These are phyloP conservation scores for Neolentinus lepideus DNA, from an alignment of 1,284 basidiomycete species.

Conservation along the genomic window DNA sequence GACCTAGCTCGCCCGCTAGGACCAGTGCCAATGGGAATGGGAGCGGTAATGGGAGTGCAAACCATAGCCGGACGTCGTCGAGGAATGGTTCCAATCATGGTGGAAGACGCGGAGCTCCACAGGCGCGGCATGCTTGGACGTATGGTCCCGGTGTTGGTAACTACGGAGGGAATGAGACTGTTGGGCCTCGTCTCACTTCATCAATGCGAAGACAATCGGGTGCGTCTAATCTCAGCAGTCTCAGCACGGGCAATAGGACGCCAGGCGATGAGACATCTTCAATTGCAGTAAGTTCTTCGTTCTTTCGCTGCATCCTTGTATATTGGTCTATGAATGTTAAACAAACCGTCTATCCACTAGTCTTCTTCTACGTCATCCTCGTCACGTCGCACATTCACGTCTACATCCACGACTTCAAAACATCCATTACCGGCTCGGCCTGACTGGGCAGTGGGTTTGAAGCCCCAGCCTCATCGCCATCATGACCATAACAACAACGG, in stretches of 20 bases:
- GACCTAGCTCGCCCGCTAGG: slow-evolving; percentile 7
- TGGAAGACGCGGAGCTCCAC: slow-evolving; percentile 31
- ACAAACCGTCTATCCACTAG: slow-evolving; percentile 30
- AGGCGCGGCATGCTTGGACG: slow-evolving; percentile 51
- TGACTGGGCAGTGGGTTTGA: slow-evolving; percentile 79
- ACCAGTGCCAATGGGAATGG: slow-evolving; percentile 12
- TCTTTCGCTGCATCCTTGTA: slow-evolving; percentile 3
- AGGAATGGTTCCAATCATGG: slow-evolving; percentile 15
- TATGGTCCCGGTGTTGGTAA: slow-evolving; percentile 54
- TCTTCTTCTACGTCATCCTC: slow-evolving; percentile 74
- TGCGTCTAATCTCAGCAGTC: slow-evolving; percentile 40
- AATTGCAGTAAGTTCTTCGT: slow-evolving; percentile 49
- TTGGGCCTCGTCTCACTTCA: slow-evolving; percentile 56
- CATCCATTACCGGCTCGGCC: slow-evolving; percentile 75
- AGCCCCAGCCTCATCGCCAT: slow-evolving; percentile 47
- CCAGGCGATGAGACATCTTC: slow-evolving; percentile 70
- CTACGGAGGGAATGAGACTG: slow-evolving; percentile 31
- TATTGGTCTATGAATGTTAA: slow-evolving; percentile 4
- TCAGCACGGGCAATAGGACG: slow-evolving; percentile 48
- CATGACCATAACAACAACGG: slow-evolving; percentile 47
- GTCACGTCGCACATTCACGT: slow-evolving; percentile 66
- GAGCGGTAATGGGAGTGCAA: slow-evolving; percentile 14
- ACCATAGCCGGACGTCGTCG: slow-evolving; percentile 25
- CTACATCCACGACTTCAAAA: slow-evolving; percentile 56
- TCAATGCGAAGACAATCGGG: slow-evolving; percentile 36